Conservation (phyloP, 2,329 filamentous ascomycete genomes). For the Colletotrichum chrysophilum region DNA sequence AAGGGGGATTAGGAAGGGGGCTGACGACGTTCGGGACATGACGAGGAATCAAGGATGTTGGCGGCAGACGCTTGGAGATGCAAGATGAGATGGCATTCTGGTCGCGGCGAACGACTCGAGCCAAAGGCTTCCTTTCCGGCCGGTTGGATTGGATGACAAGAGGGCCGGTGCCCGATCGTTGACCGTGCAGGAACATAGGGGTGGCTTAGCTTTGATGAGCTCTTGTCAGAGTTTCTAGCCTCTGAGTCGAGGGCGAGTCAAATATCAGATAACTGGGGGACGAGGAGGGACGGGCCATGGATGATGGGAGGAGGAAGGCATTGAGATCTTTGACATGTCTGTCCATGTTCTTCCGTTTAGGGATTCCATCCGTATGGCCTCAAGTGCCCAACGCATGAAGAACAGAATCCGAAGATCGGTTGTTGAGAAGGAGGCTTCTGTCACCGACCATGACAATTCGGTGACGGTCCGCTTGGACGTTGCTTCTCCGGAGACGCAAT, state of each 20-base stretch:
- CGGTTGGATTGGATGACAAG: slow-evolving; percentile 12
- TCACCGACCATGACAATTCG: background rate
- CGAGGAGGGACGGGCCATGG: background rate
- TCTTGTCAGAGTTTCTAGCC: background rate
- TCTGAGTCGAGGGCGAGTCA: background rate
- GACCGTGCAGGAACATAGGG: slow-evolving; percentile 10
- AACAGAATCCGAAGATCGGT: background rate
- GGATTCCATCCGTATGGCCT: background rate
- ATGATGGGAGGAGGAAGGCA: background rate
- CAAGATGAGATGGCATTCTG: slow-evolving; percentile 20
- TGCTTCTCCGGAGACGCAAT: background rate
- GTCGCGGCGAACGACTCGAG: slow-evolving; percentile 4
- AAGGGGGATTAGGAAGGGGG: background rate
- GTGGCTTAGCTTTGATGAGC: slow-evolving; percentile 17
- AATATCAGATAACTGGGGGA: background rate
- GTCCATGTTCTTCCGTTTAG: background rate
- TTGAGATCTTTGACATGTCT: background rate
- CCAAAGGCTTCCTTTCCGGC: background rate
- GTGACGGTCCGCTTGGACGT: background rate
- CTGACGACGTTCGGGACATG: background rate
- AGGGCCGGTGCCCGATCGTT: slow-evolving; percentile 4
- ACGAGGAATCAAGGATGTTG: slow-evolving; percentile 14
- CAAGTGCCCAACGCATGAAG: background rate
- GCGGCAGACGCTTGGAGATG: slow-evolving; percentile 13
- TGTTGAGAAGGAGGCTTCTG: background rate